Evolutionary conservation across 768 basidiomycete genomes (phyloP).

Genomic region (Trametes cinnabarina): DNA sequence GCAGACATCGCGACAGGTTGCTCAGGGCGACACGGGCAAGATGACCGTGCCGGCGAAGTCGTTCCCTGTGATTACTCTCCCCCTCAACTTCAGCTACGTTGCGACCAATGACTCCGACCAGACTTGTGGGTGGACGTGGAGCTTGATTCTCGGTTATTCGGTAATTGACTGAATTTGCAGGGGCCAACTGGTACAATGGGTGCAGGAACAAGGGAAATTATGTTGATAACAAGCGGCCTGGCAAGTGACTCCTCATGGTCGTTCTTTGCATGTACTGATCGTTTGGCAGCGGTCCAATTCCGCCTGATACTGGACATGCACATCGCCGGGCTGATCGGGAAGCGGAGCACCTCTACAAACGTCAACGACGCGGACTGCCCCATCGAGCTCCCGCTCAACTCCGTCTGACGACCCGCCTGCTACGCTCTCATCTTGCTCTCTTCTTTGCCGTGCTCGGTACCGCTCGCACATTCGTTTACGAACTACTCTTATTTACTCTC

Average conservation of each 20-base stretch:
- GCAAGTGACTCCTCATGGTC: slow-evolving; percentile 42
- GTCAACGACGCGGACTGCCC: slow-evolving; percentile 67
- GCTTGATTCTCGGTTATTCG: slow-evolving; percentile 2
- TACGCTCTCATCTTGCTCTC: neutral
- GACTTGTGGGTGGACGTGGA: slow-evolving; percentile 60
- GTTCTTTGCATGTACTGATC: neutral
- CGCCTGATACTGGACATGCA: slow-evolving; percentile 62
- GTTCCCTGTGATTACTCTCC: slow-evolving; percentile 65
- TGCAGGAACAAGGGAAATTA: slow-evolving; percentile 62
- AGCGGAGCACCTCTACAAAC: slow-evolving; percentile 50
- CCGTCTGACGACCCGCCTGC: slow-evolving; percentile 36
- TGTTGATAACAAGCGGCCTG: slow-evolving; percentile 50
- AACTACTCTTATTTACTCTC: slow-evolving; percentile 1
- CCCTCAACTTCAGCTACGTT: slow-evolving; percentile 81
- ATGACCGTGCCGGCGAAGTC: slow-evolving; percentile 63
- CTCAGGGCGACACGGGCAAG: slow-evolving; percentile 57
- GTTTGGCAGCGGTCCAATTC: slow-evolving; percentile 50
- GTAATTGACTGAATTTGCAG: slow-evolving; percentile 33
- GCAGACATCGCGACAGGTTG: slow-evolving; percentile 62
- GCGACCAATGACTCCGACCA: slow-evolving; percentile 77
- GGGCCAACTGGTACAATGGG: slow-evolving; percentile 73
- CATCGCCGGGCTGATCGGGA: slow-evolving; percentile 66
- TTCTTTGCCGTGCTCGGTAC: neutral
- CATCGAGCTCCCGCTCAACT: slow-evolving; percentile 56
- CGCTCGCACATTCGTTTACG: neutral